phyloP scores from a whole-genome alignment of 345 rosid species.

The Cochlearia excelsa region DNA sequence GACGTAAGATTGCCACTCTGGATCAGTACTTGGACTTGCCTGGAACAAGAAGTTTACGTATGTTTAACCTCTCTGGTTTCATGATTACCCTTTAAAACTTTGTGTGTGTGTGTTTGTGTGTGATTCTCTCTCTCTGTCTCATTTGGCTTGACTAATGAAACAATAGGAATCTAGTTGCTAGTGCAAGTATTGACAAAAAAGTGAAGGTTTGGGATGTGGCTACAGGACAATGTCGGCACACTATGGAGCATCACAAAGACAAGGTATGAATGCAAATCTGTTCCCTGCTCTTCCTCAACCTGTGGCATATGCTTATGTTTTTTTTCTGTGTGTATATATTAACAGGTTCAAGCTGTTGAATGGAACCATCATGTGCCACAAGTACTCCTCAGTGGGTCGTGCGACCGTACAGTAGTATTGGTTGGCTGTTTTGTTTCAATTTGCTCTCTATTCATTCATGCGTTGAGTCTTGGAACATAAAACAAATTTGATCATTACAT shows the following conservation, averaged over 20 bases:
- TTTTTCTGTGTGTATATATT: not conserved
- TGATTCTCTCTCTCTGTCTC: not conserved
- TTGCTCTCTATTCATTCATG: not conserved
- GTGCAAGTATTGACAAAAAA: slow-evolving; percentile 77
- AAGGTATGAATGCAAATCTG: slow-evolving; percentile 42
- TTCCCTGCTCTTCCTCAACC: no score
- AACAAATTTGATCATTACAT: no score
- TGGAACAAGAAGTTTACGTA: slow-evolving; percentile 90
- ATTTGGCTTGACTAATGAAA: slow-evolving; percentile 2
- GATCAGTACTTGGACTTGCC: slow-evolving; percentile 78
- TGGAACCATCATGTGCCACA: slow-evolving; percentile 74
- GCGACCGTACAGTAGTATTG: slow-evolving; percentile 71
- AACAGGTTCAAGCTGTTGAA: slow-evolving; percentile 85
- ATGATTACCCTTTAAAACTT: not conserved
- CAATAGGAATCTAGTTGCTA: slow-evolving; percentile 76
- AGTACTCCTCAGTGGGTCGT: slow-evolving; percentile 89
- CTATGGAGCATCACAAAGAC: slow-evolving; percentile 71
- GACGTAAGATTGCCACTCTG: slow-evolving; percentile 70
- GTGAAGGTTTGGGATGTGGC: slow-evolving; percentile 84
- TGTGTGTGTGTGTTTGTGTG: not conserved
- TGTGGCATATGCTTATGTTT: slow-evolving; percentile 6
- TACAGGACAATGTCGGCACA: slow-evolving; percentile 57
- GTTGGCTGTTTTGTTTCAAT: slow-evolving; percentile 39
- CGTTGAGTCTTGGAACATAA: not conserved
- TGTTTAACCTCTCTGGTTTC: slow-evolving; percentile 23